Conservation (phyloP, 495 filamentous ascomycete species). For the Hypoxylon crocopeplum region DNA sequence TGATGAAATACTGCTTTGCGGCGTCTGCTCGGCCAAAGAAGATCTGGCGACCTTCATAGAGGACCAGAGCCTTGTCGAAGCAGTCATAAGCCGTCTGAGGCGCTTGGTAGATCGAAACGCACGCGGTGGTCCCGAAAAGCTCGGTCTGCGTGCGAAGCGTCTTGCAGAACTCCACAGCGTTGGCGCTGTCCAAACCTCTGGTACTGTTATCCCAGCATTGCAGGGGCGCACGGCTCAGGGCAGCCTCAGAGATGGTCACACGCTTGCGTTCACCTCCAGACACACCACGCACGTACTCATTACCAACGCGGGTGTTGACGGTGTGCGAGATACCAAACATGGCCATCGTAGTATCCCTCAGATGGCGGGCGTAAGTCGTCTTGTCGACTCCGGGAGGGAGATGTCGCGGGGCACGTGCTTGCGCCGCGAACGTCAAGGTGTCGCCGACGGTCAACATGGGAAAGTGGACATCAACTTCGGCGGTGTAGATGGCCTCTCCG, state of each 20-base stretch:
- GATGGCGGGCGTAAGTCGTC: constrained; percentile 65
- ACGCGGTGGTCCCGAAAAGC: constrained; percentile 67
- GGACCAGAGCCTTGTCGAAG: constrained; percentile 79
- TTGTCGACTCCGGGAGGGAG: constrained; percentile 65
- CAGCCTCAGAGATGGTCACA: constrained; percentile 79
- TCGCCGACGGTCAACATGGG: constrained; percentile 82
- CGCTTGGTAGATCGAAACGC: constrained; percentile 87
- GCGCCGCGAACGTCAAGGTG: constrained; percentile 79
- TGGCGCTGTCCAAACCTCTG: constrained; percentile 79
- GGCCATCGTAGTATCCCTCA: constrained; percentile 80
- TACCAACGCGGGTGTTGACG: constrained; percentile 77
- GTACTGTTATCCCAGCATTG: constrained; percentile 91
- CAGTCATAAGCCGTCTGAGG: constrained; percentile 77
- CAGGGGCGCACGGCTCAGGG: constrained; percentile 68
- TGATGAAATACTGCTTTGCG: constrained; percentile 72
- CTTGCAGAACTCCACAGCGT: constrained; percentile 80
- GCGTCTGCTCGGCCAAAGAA: constrained; percentile 71
- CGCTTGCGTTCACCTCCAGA: constrained; percentile 85
- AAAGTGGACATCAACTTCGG: constrained; percentile 82
- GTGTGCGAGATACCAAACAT: constrained; percentile 81
- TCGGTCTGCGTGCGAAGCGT: constrained; percentile 71
- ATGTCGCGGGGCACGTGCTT: constrained; percentile 68
- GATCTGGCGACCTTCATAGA: constrained; percentile 86
- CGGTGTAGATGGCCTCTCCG: constrained; percentile 82
- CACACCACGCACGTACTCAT: constrained; percentile 80